Conservation (phyloP, 305 asterid genomes). For the Andrographis paniculata region DNA sequence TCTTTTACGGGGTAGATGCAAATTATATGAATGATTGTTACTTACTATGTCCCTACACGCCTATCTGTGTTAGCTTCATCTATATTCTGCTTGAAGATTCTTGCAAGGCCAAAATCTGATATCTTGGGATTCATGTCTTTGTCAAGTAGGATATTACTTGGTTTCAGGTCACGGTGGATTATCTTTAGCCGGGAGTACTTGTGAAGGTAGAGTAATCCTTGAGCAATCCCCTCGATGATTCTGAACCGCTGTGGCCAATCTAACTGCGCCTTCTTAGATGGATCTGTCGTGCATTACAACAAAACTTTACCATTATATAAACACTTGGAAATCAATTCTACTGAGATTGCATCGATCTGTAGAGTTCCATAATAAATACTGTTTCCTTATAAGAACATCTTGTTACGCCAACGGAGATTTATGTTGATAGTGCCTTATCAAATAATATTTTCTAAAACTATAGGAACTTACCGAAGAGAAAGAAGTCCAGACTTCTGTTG, state of each 20-base stretch:
- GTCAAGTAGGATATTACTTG: slow-evolving; percentile 32
- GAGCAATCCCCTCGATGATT: slow-evolving; percentile 38
- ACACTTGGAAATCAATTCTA: background rate
- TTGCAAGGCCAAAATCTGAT: slow-evolving; percentile 35
- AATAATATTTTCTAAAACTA: slow-evolving; percentile 18
- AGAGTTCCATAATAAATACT: too few species aligned
- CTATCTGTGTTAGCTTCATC: slow-evolving; percentile 39
- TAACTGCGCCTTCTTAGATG: slow-evolving; percentile 20
- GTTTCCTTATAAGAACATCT: too few species aligned
- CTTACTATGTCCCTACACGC: slow-evolving; percentile 67
- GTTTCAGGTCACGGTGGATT: slow-evolving; percentile 34
- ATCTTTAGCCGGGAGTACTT: slow-evolving; percentile 29
- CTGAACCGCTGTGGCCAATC: slow-evolving; percentile 26
- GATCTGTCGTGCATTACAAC: slow-evolving; percentile 12
- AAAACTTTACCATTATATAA: background rate
- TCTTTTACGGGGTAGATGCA: background rate
- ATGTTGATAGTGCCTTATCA: slow-evolving; percentile 42
- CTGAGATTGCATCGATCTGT: background rate
- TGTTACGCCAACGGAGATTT: too few species aligned
- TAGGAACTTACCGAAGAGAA: slow-evolving; percentile 28
- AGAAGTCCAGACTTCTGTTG: slow-evolving; percentile 43
- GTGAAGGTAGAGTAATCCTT: slow-evolving; percentile 47
- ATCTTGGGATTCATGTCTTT: slow-evolving; percentile 30
- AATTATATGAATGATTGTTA: background rate
- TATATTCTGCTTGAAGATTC: slow-evolving; percentile 35